Percentiles rank a stretch among this genome's conserved stretches.
phyloP scores from a whole-genome alignment of 768 basidiomycete species.

The Rickenella mellea region DNA sequence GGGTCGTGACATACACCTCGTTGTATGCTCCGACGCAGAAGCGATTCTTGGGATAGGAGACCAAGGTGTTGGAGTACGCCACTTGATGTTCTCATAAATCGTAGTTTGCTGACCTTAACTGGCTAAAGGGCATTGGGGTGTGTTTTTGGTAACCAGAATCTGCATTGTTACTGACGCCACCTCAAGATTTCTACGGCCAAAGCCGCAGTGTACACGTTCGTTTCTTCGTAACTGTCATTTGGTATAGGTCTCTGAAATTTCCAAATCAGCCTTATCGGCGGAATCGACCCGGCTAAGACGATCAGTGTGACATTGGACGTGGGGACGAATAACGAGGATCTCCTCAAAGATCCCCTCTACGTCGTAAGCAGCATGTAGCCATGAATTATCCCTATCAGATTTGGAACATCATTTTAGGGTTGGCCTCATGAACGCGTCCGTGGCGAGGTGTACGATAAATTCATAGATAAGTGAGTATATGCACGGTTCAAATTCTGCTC shows the following conservation, averaged over 20 bases:
- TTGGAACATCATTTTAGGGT: conserved; percentile 35
- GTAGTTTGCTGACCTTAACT: conserved; percentile 3
- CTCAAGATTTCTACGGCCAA: conserved; percentile 66
- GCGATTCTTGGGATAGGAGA: conserved; percentile 76
- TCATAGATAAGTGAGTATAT: conserved; percentile 57
- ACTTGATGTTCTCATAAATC: conserved; percentile 14
- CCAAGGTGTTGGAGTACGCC: conserved; percentile 55
- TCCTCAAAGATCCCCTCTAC: conserved; percentile 56
- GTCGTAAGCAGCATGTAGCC: conserved; percentile 34
- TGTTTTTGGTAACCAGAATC: conserved; percentile 5
- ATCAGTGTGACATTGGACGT: conserved; percentile 63
- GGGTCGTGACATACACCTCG: conserved; percentile 57
- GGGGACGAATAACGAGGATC: conserved; percentile 61
- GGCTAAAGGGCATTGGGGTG: conserved; percentile 41
- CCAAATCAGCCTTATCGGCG: conserved; percentile 44
- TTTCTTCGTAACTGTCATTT: conserved; percentile 2
- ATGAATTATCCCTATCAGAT: neutral
- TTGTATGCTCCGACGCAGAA: conserved; percentile 80
- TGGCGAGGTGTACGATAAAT: conserved; percentile 67
- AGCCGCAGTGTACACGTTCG: conserved; percentile 66
- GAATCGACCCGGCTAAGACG: conserved; percentile 51
- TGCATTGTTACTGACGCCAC: neutral
- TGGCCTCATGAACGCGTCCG: conserved; percentile 62
- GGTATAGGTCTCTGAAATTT: neutral
- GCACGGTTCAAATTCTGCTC: neutral